These are phyloP conservation scores for Penicillium silybi DNA, from an alignment of 495 filamentous ascomycete genomes.

Conservation along the genomic window DNA sequence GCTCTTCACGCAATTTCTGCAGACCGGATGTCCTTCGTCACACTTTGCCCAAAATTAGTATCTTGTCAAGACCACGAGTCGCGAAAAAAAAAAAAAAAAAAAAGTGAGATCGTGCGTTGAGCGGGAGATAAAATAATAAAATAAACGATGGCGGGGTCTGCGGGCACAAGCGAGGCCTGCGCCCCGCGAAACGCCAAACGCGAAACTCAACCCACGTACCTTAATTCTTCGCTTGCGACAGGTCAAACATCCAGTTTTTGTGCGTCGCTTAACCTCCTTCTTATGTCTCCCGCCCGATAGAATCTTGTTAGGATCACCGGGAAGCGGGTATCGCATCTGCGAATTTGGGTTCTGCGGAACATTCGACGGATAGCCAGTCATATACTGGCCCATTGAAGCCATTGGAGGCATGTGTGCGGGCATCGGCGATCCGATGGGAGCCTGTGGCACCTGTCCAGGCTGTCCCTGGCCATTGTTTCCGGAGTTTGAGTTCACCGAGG, in stretches of 20 bases:
- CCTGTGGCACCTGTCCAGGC: slow-evolving; percentile 37
- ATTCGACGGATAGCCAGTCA: slow-evolving; percentile 39
- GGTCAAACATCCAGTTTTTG: slow-evolving; percentile 95
- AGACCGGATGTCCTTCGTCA: slow-evolving; percentile 91
- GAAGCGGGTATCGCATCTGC: slow-evolving; percentile 43
- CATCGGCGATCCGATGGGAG: slow-evolving; percentile 44
- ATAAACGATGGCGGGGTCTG: slow-evolving; percentile 41
- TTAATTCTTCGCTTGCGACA: slow-evolving; percentile 97
- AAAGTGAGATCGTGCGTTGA: slow-evolving; percentile 16
- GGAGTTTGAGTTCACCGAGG: slow-evolving; percentile 22
- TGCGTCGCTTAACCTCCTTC: slow-evolving; percentile 98
- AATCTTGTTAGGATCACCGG: slow-evolving; percentile 52
- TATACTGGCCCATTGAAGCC: slow-evolving; percentile 44
- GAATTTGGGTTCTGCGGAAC: slow-evolving; percentile 30
- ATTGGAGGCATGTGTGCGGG: slow-evolving; percentile 37
- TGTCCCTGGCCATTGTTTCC: slow-evolving; percentile 30
- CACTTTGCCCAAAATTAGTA: slow-evolving; percentile 56
- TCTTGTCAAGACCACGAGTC: slow-evolving; percentile 7
- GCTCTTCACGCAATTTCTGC: slow-evolving; percentile 96
- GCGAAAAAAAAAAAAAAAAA: slow-evolving; percentile 20
- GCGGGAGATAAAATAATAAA: slow-evolving; percentile 27
- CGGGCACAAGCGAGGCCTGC: slow-evolving; percentile 46
- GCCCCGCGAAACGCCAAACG: slow-evolving; percentile 36
- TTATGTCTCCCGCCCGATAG: slow-evolving; percentile 83
- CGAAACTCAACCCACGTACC: slow-evolving; percentile 59